Evolutionary conservation across 2,329 filamentous ascomycete genomes (phyloP), one percentile per base, ranked within the genome.

Genomic region (Xylaria sp.): DNA sequence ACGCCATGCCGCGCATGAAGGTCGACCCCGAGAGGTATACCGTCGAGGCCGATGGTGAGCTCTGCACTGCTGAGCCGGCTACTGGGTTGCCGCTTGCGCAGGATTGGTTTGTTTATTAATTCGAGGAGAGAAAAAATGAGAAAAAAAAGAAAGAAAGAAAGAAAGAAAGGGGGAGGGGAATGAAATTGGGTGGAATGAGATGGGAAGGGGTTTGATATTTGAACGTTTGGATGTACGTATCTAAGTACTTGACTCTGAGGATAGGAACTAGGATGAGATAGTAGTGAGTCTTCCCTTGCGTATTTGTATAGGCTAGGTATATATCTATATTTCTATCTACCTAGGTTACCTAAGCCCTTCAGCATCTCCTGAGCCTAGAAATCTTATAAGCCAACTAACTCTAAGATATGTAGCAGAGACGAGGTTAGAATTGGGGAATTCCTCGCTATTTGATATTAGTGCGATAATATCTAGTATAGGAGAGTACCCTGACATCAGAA

Each of bases 11-110:
- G 16, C 89, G 86, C 82, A 98, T 98, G 93, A 90, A 85, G 75
- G 94, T 98, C 69, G 94, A 98, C 79, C 92, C 95, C 5, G 95
- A 98, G 85, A 90, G 88, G 76, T 98, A 98, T 82, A 87, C 85
- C 18, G 94, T 98, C 29, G 90, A 95, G 82, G 94, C 94, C 1
- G 93, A 97, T 81, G 94, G 93, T 0, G 81, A 87, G 79, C 83
- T 90, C 42, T 94, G 92, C 77, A 86, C 83, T 50, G 93, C 93
- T 0, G 92, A 91, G 80, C 92, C 94, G 3, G 88, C 92, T 25
- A 84, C 85, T 29, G 85, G 78, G 60, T 79, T 98, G 80, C 94
- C 94, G 6, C 83, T 97, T 78, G 90, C 91, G 68, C 93, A 97
- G 83, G 84, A 81, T 16, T 94, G 88, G 77, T 97, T 90, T 79